These are phyloP conservation scores for Ceratobasidium sp. DNA, from an alignment of 1,284 basidiomycete species.

Conservation along the genomic window DNA sequence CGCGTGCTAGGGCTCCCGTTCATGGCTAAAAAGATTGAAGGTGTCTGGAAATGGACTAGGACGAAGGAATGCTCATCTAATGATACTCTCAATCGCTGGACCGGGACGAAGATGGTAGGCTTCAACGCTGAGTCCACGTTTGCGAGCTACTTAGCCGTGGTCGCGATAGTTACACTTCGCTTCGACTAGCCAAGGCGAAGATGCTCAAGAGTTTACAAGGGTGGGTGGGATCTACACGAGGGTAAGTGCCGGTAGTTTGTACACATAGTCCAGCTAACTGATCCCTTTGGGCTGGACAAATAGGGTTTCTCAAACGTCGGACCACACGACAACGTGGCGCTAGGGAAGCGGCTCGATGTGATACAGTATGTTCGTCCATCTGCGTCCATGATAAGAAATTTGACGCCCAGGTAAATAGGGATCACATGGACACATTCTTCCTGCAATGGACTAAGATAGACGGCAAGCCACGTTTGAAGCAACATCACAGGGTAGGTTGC, in stretches of 20 bases:
- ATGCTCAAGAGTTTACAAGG: not conserved
- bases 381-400: not conserved
- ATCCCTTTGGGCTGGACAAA: not conserved
- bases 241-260: not conserved
- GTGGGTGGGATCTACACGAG: not conserved
- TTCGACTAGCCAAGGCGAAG: not conserved
- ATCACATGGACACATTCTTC: not conserved
- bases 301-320: not conserved
- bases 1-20: not conserved
- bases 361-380: not conserved
- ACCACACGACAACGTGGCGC: not conserved
- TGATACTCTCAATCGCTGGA: not conserved
- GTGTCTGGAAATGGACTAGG: not conserved
- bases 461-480: not conserved
- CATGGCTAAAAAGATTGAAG: not conserved
- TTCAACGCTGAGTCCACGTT: too few species aligned
- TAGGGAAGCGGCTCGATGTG: not conserved
- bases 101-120: not conserved
- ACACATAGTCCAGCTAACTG: not conserved
- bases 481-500: not conserved
- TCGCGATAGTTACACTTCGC: constrained; percentile 7
- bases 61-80: too few species aligned
- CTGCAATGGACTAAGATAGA: not conserved
- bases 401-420: not conserved
- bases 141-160: not conserved